Evolutionary conservation across 352 stramenopile species (phyloP).

Genomic region (Phytophthora chlamydospora): DNA sequence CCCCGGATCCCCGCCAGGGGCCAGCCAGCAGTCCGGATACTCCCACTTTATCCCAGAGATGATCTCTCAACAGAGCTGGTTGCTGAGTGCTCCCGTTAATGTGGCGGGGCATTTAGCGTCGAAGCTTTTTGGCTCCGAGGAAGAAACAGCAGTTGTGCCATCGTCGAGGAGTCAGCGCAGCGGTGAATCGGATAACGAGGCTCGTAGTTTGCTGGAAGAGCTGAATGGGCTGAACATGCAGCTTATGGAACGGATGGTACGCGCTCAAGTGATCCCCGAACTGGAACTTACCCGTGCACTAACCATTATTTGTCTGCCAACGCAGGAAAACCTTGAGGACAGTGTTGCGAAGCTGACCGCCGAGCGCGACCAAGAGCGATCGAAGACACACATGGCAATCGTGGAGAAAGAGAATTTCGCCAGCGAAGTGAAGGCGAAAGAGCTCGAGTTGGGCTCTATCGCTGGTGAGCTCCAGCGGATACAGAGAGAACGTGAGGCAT

Average conservation of each 20-base stretch:
- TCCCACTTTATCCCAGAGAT: slow-evolving; percentile 53
- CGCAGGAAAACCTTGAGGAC: slow-evolving; percentile 77
- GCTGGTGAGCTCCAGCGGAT: slow-evolving; percentile 72
- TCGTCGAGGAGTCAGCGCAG: slow-evolving; percentile 30
- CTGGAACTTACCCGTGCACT: neutral
- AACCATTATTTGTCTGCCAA: neutral
- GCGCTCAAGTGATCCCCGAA: slow-evolving; percentile 5
- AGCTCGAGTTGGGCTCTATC: slow-evolving; percentile 53
- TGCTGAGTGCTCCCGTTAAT: slow-evolving; percentile 69
- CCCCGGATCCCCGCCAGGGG: slow-evolving; percentile 8
- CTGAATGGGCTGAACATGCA: slow-evolving; percentile 88
- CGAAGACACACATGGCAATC: slow-evolving; percentile 59
- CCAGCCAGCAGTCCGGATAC: slow-evolving; percentile 29
- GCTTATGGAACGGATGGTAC: slow-evolving; percentile 78
- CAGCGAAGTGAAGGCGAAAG: slow-evolving; percentile 52
- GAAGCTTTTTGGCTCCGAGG: slow-evolving; percentile 71
- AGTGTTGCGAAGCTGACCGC: slow-evolving; percentile 71
- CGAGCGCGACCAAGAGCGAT: slow-evolving; percentile 80
- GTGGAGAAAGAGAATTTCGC: slow-evolving; percentile 73
- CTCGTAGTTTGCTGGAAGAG: slow-evolving; percentile 81
- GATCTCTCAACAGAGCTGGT: slow-evolving; percentile 64
- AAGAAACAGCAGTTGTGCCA: slow-evolving; percentile 32
- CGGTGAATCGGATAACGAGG: slow-evolving; percentile 35
- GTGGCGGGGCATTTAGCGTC: slow-evolving; percentile 66
- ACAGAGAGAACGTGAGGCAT: slow-evolving; percentile 75